Evolutionary conservation across 352 stramenopile genomes (phyloP).

Genomic region (Peronospora tabacina): DNA sequence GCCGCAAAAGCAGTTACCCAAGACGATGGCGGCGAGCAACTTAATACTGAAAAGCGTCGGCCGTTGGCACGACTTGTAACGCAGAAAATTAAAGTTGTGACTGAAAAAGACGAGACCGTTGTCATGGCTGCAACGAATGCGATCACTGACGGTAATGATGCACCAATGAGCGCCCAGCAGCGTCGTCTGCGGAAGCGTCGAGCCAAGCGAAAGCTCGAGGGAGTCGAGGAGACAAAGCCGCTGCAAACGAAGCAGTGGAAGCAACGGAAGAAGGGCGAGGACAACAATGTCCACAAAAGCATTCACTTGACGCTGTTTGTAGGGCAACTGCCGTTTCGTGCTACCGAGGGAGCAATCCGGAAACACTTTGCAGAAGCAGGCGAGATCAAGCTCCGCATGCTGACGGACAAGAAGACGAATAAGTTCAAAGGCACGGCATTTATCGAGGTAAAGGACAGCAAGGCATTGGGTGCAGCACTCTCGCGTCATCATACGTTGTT

Average conservation of each 20-base stretch:
- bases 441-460: conserved; percentile 80
- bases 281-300: conserved; percentile 34
- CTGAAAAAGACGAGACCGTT: conserved; percentile 1
- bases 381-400: conserved; percentile 70
- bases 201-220: conserved; percentile 28
- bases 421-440: conserved; percentile 82
- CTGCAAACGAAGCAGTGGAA: conserved; percentile 30
- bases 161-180: conserved; percentile 44
- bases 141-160: not conserved
- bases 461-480: conserved; percentile 67
- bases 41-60: conserved; percentile 28
- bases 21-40: not conserved
- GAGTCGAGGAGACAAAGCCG: conserved; percentile 6
- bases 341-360: conserved; percentile 53
- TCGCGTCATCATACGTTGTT: conserved; percentile 76
- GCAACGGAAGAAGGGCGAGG: conserved; percentile 24
- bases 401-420: conserved; percentile 78
- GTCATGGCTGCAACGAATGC: not conserved
- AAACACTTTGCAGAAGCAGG: conserved; percentile 70
- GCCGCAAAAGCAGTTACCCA: not conserved
- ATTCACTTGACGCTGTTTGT: conserved; percentile 85
- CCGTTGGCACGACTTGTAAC: conserved; percentile 20
- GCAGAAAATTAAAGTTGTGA: conserved; percentile 12
- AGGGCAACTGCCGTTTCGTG: conserved; percentile 69
- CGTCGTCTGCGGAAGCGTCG: conserved; percentile 47